phyloP scores from a whole-genome alignment of 768 basidiomycete genomes.

The Lactarius pseudohatsudake region DNA sequence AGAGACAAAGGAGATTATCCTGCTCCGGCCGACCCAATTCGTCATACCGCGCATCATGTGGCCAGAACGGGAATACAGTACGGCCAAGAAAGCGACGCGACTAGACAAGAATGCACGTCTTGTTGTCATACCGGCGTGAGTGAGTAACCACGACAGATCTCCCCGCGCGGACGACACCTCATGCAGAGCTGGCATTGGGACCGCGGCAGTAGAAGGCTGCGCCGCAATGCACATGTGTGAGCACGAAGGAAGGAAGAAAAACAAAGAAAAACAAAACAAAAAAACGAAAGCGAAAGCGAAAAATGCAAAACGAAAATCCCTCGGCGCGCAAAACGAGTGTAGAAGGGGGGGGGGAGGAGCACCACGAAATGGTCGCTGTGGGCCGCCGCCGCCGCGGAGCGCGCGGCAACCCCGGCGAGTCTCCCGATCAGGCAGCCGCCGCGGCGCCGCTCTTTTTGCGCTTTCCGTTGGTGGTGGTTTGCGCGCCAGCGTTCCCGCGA shows the following conservation, averaged over 20 bases:
- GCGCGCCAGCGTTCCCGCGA: conserved; percentile 1
- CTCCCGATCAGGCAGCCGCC: conserved; percentile 12
- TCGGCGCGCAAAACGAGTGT: too few species aligned
- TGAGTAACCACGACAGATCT: neutral
- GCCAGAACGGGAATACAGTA: neutral
- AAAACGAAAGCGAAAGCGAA: neutral
- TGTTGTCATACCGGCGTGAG: neutral
- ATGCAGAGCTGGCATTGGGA: neutral
- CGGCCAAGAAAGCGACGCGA: too few species aligned
- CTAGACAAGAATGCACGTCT: neutral
- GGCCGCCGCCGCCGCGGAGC: conserved; percentile 17
- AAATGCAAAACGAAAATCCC: neutral
- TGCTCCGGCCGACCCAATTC: neutral
- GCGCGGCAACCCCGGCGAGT: conserved; percentile 5
- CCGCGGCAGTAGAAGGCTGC: neutral
- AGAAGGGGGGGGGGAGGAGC: neutral
- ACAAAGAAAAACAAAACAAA: neutral
- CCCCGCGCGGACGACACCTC: neutral
- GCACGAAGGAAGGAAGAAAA: neutral
- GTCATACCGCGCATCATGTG: conserved; percentile 10
- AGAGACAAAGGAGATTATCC: neutral
- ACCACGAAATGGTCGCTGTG: neutral
- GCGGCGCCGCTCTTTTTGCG: conserved; percentile 26
- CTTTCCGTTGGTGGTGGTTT: conserved; percentile 13
- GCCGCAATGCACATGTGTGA: neutral